Evolutionary conservation across 2,329 filamentous ascomycete species (phyloP).

Genomic region (Aspergillus jensenii): DNA sequence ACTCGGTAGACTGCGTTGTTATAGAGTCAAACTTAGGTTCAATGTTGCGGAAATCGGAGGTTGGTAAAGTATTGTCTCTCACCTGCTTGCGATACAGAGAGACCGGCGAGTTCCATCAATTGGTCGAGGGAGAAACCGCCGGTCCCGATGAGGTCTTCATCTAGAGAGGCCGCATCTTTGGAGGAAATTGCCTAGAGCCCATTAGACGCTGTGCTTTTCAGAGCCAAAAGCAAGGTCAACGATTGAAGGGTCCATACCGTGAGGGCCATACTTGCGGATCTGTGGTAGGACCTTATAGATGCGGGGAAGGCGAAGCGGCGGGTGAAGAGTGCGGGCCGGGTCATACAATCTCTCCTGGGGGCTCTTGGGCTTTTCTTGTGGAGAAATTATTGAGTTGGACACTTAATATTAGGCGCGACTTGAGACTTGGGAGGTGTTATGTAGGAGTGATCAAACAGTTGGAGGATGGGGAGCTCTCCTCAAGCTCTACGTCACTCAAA

Average conservation of each 20-base stretch:
- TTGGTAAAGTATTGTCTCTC: conserved; percentile 4
- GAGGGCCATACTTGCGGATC: conserved; percentile 41
- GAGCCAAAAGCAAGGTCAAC: no score
- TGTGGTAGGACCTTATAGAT: conserved; percentile 25
- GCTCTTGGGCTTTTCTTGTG: background rate
- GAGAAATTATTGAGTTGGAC: background rate
- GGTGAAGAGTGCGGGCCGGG: conserved; percentile 18
- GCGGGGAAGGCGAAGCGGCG: conserved; percentile 14
- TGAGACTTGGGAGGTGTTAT: background rate
- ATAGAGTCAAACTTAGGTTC: background rate
- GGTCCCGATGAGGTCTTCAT: conserved; percentile 88
- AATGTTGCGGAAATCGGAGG: background rate
- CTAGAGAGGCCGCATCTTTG: conserved; percentile 82
- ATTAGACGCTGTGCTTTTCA: background rate
- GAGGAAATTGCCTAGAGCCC: conserved; percentile 68
- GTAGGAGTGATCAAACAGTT: background rate
- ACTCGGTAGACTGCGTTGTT: conserved; percentile 70
- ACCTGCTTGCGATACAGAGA: conserved; percentile 91
- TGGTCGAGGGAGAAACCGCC: conserved; percentile 91
- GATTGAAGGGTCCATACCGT: conserved; percentile 28
- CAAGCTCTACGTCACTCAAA: background rate
- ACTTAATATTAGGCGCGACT: background rate
- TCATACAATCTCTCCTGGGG: conserved; percentile 25
- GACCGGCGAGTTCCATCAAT: conserved; percentile 92
- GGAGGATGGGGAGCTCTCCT: background rate